Evolutionary conservation across 352 stramenopile species (phyloP).

Genomic region (Peronosclerospora sorghi): DNA sequence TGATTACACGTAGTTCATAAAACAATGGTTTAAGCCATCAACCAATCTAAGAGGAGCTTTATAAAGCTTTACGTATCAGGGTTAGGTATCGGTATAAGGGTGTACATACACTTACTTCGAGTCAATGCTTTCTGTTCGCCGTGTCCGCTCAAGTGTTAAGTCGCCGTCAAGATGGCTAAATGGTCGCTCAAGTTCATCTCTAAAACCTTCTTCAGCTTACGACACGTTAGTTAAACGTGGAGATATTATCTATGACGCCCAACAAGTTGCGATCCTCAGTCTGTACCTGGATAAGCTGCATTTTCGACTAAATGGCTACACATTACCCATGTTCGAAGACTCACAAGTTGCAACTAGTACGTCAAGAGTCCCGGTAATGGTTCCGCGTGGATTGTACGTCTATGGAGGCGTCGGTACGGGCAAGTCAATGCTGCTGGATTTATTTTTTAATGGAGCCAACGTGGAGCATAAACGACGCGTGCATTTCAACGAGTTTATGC

Average conservation of each 20-base stretch:
- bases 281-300: constrained; percentile 57
- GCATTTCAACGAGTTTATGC: constrained; percentile 97
- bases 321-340: constrained; percentile 22
- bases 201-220: constrained; percentile 27
- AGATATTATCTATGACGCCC: constrained; percentile 19
- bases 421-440: constrained; percentile 96
- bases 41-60: too few relatives aligned
- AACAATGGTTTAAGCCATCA: not conserved
- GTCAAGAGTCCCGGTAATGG: constrained; percentile 15
- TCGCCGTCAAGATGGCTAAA: constrained; percentile 2
- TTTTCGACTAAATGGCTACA: constrained; percentile 36
- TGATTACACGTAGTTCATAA: not conserved
- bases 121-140: not conserved
- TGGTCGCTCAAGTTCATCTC: constrained; percentile 1
- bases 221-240: constrained; percentile 14
- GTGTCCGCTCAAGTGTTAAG: constrained; percentile 3
- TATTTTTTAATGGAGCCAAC: constrained; percentile 77
- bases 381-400: constrained; percentile 89
- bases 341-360: not conserved
- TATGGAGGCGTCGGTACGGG: constrained; percentile 91
- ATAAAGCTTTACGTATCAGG: too few relatives aligned
- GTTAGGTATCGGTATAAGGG: too few relatives aligned
- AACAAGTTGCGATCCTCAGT: constrained; percentile 19
- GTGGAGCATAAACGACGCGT: constrained; percentile 80
- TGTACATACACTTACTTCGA: too few relatives aligned